Base-by-base conservation (phyloP, 2,329 filamentous ascomycete genomes). In the Colletotrichum viniferum region DNA sequence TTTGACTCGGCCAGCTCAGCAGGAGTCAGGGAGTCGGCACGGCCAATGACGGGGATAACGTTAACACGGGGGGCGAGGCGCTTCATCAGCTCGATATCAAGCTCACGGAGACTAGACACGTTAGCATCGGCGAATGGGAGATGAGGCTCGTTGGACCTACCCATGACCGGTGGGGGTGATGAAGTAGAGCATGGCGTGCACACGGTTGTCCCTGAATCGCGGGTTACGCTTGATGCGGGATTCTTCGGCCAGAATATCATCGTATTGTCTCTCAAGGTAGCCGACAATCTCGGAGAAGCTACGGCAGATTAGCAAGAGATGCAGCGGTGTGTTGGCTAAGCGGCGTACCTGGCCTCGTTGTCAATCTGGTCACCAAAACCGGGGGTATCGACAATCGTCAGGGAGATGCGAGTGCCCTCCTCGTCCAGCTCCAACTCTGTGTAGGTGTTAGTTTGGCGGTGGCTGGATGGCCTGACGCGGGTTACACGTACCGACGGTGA, bases 221-320 rank as follows among this genome's bases (percentile, higher is more conserved):
- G 97, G 97, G 90, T 99, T 99, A 96, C 97, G 97, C 95, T 99
- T 99, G 91, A 99, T 99, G 90, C 97, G 95, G 82, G 97, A 98
- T 90, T 99, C 97, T 89, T 98, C 96, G 77, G 97, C 96, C 81
- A 99, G 92, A 90, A 99, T 98, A 85, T 98, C 96, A 87, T 99
- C 97, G 87, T 98, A 98, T 92, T 99, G 96, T 88, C 96, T 93
- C 91, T 99, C 97, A 82, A 99, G 95, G 88, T 98, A 98, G 80
- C 96, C 96, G 80, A 98, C 96, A 82, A 99, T 99, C 87, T 98
- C 97, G 81, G 94, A 94, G 86, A 99, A 99, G 89, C 96, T 98
- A 79, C 71, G 5, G 18, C 7, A 4, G 18, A n/a, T 76, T 26
- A 74, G 64, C 52, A 66, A 32, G n/a, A 34, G 10, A 38, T 38